These are phyloP conservation scores for Scutellaria barbata DNA, from an alignment of 257 asterid genomes.

Conservation along the genomic window DNA sequence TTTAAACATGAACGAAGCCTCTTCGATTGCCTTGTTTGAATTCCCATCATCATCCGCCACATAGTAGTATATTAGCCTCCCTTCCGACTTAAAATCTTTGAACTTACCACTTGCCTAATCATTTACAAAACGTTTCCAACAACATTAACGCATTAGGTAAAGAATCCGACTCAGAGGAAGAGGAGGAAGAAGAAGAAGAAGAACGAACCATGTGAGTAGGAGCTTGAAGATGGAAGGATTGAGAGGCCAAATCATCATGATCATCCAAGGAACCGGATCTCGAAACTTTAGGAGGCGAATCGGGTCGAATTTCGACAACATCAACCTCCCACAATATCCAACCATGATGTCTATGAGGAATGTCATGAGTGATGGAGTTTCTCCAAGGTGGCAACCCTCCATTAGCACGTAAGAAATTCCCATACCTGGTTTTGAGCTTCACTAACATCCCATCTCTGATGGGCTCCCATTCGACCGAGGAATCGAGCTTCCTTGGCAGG, in stretches of 20 bases:
- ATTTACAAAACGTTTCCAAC: neutral
- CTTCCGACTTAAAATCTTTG: conserved; percentile 57
- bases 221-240: conserved; percentile 49
- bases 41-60: conserved; percentile 71
- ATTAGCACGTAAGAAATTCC: conserved; percentile 81
- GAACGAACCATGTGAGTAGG: conserved; percentile 40
- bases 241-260: conserved; percentile 47
- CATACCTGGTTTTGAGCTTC: conserved; percentile 73
- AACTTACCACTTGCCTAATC: conserved; percentile 44
- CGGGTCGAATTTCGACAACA: conserved; percentile 54
- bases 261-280: conserved; percentile 46
- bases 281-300: conserved; percentile 41
- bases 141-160: neutral
- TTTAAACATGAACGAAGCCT: conserved; percentile 61
- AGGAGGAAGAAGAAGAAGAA: neutral
- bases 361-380: conserved; percentile 85
- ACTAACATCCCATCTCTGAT: conserved; percentile 63
- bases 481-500: conserved; percentile 63
- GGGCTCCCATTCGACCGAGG: conserved; percentile 87
- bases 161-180: neutral
- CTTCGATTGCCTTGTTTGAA: conserved; percentile 47
- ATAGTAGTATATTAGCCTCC: conserved; percentile 64
- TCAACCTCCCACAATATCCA: conserved; percentile 86
- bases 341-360: conserved; percentile 70
- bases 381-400: conserved; percentile 97